A percentile compares a stretch with the other conserved stretches of the same genome.
These are phyloP conservation scores for Plectranthus barbatus DNA, from an alignment of 257 asterid genomes.

Conservation along the genomic window DNA sequence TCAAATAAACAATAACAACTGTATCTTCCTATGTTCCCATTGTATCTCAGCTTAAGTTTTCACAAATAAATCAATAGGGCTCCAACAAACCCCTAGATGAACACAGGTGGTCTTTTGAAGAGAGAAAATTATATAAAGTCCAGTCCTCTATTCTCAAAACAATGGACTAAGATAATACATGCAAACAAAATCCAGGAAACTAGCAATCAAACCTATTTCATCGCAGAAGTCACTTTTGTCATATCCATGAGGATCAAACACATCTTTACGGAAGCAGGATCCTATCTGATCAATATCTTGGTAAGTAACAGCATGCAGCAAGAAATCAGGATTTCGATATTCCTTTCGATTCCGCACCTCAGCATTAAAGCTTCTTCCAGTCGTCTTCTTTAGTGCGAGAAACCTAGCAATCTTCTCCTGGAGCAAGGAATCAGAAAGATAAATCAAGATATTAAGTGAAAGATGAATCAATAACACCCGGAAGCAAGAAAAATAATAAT, in stretches of 20 bases:
- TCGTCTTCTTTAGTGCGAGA: conserved; percentile 52
- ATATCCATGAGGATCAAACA: conserved; percentile 97
- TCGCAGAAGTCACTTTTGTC: conserved; percentile 84
- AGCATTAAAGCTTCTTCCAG: conserved; percentile 81
- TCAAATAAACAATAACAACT: too few relatives aligned
- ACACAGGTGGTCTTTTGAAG: neutral
- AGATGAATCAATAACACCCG: neutral
- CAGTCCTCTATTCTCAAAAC: neutral
- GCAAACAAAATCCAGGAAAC: conserved; percentile 5
- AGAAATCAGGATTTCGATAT: conserved; percentile 90
- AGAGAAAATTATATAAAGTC: neutral
- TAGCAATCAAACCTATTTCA: conserved; percentile 58
- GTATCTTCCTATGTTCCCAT: too few relatives aligned
- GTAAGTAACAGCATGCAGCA: conserved; percentile 95
- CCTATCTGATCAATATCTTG: conserved; percentile 93
- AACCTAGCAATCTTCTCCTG: conserved; percentile 70
- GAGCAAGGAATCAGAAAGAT: conserved; percentile 14
- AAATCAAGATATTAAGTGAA: neutral
- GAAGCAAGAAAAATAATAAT: neutral
- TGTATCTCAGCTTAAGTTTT: too few relatives aligned
- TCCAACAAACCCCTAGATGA: too few relatives aligned
- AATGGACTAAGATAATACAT: conserved; percentile 1
- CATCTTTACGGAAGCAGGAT: conserved; percentile 87
- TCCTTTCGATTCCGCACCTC: conserved; percentile 94
- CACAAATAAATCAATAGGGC: too few relatives aligned